Evolutionary conservation across 1,284 basidiomycete genomes (phyloP).

Genomic region (Porogramme epimiltina): DNA sequence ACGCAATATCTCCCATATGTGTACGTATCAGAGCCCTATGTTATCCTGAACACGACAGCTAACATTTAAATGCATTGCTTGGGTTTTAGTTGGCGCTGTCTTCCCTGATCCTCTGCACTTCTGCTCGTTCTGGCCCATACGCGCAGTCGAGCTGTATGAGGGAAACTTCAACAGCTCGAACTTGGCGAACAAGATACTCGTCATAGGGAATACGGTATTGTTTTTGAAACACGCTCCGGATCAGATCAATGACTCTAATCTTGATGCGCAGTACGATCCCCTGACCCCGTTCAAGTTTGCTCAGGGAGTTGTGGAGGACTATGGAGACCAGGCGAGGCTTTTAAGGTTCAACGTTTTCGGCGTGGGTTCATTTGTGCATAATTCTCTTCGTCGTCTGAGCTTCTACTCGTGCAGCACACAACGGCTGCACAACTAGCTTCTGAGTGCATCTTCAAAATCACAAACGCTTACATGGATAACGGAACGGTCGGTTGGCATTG

Average conservation of each 20-base stretch:
- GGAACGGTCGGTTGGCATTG: conserved; percentile 1
- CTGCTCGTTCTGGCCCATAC: conserved; percentile 20
- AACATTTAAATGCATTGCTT: not conserved
- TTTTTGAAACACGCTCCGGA: not conserved
- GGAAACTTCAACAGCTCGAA: conserved; percentile 25
- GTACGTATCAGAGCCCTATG: conserved; percentile 13
- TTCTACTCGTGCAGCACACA: not conserved
- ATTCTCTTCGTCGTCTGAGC: too few species aligned
- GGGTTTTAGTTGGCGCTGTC: conserved; percentile 8
- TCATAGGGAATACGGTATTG: conserved; percentile 22
- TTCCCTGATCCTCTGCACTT: conserved; percentile 9
- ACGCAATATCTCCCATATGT: conserved; percentile 18
- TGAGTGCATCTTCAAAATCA: not conserved
- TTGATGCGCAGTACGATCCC: conserved; percentile 15
- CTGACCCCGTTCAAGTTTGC: conserved; percentile 22
- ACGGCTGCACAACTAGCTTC: not conserved
- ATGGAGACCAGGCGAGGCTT: conserved; percentile 21
- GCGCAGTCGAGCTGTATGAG: conserved; percentile 26
- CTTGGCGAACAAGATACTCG: conserved; percentile 21
- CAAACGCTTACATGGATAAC: conserved; percentile 1
- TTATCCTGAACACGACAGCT: not conserved
- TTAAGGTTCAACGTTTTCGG: conserved; percentile 24
- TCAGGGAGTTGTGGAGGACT: conserved; percentile 8
- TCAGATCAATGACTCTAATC: not conserved
- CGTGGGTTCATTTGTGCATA: conserved; percentile 3